A percentile compares a stretch with the other conserved stretches of the same genome.
phyloP scores from a whole-genome alignment of 2,329 filamentous ascomycete genomes.

The Teratosphaeria nubilosa region DNA sequence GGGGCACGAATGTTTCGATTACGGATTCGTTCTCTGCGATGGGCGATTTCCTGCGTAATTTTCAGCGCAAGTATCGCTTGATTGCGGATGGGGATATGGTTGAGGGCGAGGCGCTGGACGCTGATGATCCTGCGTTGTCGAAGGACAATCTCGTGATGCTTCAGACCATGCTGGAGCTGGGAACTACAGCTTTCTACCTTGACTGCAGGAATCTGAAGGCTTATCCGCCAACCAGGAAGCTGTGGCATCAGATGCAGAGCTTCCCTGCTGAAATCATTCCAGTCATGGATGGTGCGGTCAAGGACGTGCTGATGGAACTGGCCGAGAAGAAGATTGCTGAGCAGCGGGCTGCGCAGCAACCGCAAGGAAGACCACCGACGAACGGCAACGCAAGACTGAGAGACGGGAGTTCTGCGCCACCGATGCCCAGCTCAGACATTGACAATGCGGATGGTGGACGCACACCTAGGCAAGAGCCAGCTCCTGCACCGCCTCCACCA shows the following conservation, averaged over 20 bases:
- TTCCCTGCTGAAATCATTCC: slow-evolving; percentile 96
- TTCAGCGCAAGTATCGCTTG: slow-evolving; percentile 87
- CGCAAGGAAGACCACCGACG: slow-evolving; percentile 12
- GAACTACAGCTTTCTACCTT: slow-evolving; percentile 73
- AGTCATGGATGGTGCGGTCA: slow-evolving; percentile 88
- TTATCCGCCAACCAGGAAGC: slow-evolving; percentile 82
- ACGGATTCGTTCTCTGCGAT: slow-evolving; percentile 78
- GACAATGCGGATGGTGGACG: slow-evolving; percentile 18
- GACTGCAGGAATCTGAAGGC: slow-evolving; percentile 83
- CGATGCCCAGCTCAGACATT: slow-evolving; percentile 70
- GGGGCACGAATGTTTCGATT: slow-evolving; percentile 95
- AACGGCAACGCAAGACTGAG: slow-evolving; percentile 18
- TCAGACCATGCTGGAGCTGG: slow-evolving; percentile 82
- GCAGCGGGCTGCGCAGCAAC: slow-evolving; percentile 34
- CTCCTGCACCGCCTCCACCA: slow-evolving; percentile 15
- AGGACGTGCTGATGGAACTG: slow-evolving; percentile 86
- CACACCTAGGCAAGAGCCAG: slow-evolving; percentile 1
- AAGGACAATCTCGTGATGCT: slow-evolving; percentile 78
- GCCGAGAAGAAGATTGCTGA: slow-evolving; percentile 69
- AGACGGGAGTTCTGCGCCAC: slow-evolving; percentile 60
- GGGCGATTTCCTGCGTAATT: slow-evolving; percentile 87
- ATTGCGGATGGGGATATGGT: slow-evolving; percentile 77
- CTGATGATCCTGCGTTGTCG: slow-evolving; percentile 59
- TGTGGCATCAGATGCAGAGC: slow-evolving; percentile 89
- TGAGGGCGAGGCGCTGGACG: slow-evolving; percentile 54